Percentiles rank a stretch among this genome's conserved stretches.
phyloP scores from a whole-genome alignment of 2,329 filamentous ascomycete species.

The Sporothrix protearum region DNA sequence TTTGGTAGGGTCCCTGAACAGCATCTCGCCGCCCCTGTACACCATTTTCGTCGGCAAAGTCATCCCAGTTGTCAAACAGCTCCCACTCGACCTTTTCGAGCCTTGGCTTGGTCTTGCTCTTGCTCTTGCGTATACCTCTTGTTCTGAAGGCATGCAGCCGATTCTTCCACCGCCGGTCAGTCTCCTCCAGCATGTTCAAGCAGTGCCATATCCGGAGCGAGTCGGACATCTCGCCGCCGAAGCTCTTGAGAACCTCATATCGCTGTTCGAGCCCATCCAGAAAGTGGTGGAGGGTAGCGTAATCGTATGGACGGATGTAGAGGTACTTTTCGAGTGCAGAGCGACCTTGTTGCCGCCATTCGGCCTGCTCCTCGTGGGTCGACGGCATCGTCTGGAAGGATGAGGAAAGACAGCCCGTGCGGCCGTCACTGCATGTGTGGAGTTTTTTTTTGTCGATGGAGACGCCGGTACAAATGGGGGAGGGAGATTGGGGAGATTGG shows the following conservation, averaged over 20 bases:
- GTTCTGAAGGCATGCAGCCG: not conserved
- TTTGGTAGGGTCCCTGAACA: not conserved
- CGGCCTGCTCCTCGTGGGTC: not conserved
- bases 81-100: not conserved
- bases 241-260: not conserved
- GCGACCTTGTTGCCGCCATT: not conserved
- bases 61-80: not conserved
- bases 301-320: not conserved
- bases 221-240: not conserved
- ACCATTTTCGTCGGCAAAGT: not conserved
- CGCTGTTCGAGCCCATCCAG: not conserved
- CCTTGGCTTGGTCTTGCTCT: not conserved
- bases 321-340: not conserved
- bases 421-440: not conserved
- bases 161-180: not conserved
- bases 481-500: not conserved
- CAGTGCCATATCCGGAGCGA: conserved; percentile 1
- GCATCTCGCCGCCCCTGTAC: not conserved
- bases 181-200: conserved; percentile 13
- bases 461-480: too few relatives aligned
- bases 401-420: not conserved
- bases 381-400: not conserved
- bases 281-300: not conserved
- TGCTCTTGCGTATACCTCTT: not conserved
- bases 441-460: not conserved